Conservation (phyloP, 257 asterid genomes). For the Leonotis leonurus region DNA sequence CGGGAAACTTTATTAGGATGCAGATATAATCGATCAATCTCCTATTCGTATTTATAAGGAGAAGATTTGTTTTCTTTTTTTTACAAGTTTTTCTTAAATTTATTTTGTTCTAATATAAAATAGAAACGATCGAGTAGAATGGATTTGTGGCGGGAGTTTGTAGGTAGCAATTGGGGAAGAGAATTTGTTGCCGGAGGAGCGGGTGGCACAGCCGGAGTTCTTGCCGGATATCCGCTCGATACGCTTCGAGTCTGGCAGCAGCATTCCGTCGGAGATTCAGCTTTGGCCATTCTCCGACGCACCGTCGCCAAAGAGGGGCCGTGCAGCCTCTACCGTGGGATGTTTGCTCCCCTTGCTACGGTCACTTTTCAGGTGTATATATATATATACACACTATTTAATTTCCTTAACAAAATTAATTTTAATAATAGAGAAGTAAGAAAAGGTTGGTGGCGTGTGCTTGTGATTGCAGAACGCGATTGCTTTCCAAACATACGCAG, state of each 20-base stretch:
- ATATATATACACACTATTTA: too few species aligned
- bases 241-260: slow-evolving; percentile 72
- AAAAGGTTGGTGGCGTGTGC: not conserved
- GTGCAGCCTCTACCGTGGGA: slow-evolving; percentile 64
- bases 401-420: too few species aligned
- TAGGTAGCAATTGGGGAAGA: slow-evolving; percentile 54
- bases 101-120: not conserved
- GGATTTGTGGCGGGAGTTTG: slow-evolving; percentile 74
- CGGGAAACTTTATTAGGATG: too few species aligned
- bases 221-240: slow-evolving; percentile 78
- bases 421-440: too few species aligned
- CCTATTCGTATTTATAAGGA: too few species aligned
- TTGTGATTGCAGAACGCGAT: slow-evolving; percentile 57
- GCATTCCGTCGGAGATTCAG: slow-evolving; percentile 39
- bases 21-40: too few species aligned
- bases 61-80: not conserved
- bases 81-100: too few species aligned
- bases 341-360: slow-evolving; percentile 75
- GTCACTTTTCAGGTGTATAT: slow-evolving; percentile 59
- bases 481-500: slow-evolving; percentile 62
- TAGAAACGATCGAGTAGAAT: slow-evolving; percentile 3
- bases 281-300: slow-evolving; percentile 41
- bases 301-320: slow-evolving; percentile 47
- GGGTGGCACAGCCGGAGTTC: slow-evolving; percentile 68
- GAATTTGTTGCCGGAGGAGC: slow-evolving; percentile 86